phyloP scores from a whole-genome alignment of 805 yeast genomes.

The Diddensiella santjacobensis region DNA sequence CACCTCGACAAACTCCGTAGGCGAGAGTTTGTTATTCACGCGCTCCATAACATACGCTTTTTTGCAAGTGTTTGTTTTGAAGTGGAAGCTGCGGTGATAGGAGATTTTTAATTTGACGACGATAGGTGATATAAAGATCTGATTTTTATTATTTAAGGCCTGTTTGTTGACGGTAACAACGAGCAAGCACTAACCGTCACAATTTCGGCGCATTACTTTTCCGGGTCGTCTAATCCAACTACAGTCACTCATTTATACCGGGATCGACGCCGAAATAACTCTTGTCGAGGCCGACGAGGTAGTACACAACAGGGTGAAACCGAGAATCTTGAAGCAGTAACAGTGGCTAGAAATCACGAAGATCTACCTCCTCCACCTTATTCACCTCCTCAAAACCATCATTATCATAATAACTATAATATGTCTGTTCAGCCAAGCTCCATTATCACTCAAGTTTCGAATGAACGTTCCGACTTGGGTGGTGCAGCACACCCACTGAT shows the following conservation, averaged over 20 bases:
- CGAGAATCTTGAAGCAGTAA: neutral
- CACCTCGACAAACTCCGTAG: too few relatives aligned
- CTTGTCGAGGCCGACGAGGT: neutral
- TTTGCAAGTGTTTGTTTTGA: too few relatives aligned
- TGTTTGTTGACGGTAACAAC: too few relatives aligned
- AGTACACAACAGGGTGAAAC: neutral
- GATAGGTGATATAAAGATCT: too few relatives aligned
- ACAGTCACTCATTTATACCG: slow-evolving; percentile 15
- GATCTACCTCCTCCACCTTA: slow-evolving; percentile 26
- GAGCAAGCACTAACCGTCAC: too few relatives aligned
- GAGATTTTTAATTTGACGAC: too few relatives aligned
- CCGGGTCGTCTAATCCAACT: slow-evolving; percentile 13
- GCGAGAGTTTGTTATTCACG: too few relatives aligned
- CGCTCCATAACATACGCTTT: too few relatives aligned
- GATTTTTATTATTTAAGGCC: too few relatives aligned
- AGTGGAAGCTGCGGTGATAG: too few relatives aligned
- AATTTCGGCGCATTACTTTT: slow-evolving; percentile 1
- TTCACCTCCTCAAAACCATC: slow-evolving; percentile 19
- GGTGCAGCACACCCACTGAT: slow-evolving; percentile 1
- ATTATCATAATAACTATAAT: slow-evolving; percentile 8
- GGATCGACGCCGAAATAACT: neutral
- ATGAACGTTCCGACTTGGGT: slow-evolving; percentile 29
- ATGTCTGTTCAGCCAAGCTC: slow-evolving; percentile 26
- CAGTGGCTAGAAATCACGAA: neutral
- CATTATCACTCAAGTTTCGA: slow-evolving; percentile 71